These are phyloP conservation scores for Hypomyces perniciosus DNA, from an alignment of 2,329 filamentous ascomycete species.

Conservation along the genomic window DNA sequence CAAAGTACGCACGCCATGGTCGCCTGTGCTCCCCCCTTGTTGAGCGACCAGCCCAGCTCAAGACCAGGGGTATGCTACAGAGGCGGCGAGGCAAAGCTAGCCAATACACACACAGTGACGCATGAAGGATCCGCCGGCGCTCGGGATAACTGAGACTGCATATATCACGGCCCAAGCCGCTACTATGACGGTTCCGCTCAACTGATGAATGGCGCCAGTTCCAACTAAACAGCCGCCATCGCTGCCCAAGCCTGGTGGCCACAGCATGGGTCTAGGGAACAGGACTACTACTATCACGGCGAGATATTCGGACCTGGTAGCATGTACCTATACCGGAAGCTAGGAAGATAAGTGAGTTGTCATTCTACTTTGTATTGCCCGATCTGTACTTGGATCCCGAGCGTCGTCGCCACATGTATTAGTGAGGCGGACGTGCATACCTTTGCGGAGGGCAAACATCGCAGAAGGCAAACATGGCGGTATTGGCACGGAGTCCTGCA, in stretches of 20 bases:
- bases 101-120: slow-evolving; percentile 14
- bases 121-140: slow-evolving; percentile 8
- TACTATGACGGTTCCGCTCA: slow-evolving; percentile 3
- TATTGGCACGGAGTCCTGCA: not conserved
- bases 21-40: slow-evolving; percentile 18
- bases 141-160: slow-evolving; percentile 8
- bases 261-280: not conserved
- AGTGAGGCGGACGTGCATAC: slow-evolving; percentile 9
- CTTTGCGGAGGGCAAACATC: slow-evolving; percentile 1
- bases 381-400: slow-evolving; percentile 7
- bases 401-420: slow-evolving; percentile 5
- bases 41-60: slow-evolving; percentile 14
- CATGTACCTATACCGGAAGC: not conserved
- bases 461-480: not conserved
- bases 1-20: slow-evolving; percentile 2
- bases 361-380: slow-evolving; percentile 2
- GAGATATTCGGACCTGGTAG: too few relatives aligned
- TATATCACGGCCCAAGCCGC: slow-evolving; percentile 7
- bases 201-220: slow-evolving; percentile 6
- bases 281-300: not conserved
- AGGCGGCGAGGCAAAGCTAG: slow-evolving; percentile 11
- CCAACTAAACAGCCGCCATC: slow-evolving; percentile 1
- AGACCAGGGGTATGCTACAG: slow-evolving; percentile 16
- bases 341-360: not conserved
- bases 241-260: slow-evolving; percentile 9